Evolutionary conservation across 768 basidiomycete species (phyloP).

Genomic region (Russula dissimulans): DNA sequence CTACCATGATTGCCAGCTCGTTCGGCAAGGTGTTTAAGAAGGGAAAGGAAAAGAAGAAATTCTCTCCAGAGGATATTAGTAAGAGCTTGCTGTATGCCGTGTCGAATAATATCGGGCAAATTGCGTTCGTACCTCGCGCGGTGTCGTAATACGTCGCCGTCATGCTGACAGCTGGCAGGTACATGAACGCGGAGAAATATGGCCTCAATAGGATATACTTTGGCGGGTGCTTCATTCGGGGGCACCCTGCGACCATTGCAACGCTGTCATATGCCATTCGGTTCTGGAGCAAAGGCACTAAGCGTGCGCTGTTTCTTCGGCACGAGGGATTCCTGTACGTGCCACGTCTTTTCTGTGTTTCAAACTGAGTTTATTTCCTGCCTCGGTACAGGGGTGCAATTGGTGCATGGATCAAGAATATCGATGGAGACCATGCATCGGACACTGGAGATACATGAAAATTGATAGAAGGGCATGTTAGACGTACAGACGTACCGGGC

Average conservation of each 20-base stretch:
- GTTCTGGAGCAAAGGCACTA: slow-evolving; percentile 98
- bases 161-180: slow-evolving; percentile 41
- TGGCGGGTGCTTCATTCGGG: slow-evolving; percentile 97
- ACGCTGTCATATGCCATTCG: slow-evolving; percentile 98
- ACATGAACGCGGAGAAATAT: slow-evolving; percentile 99
- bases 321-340: slow-evolving; percentile 97
- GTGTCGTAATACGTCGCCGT: not conserved
- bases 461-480: not conserved
- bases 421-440: slow-evolving; percentile 38
- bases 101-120: slow-evolving; percentile 99
- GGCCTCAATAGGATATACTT: slow-evolving; percentile 95
- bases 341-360: slow-evolving; percentile 8
- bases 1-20: slow-evolving; percentile 94
- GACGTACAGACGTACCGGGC: not conserved
- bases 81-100: slow-evolving; percentile 91
- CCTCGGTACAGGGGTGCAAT: slow-evolving; percentile 62
- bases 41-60: slow-evolving; percentile 65
- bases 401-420: slow-evolving; percentile 97
- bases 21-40: slow-evolving; percentile 99
- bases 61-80: slow-evolving; percentile 89
- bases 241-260: slow-evolving; percentile 93
- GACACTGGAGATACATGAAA: slow-evolving; percentile 14
- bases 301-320: slow-evolving; percentile 90
- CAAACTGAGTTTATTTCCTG: slow-evolving; percentile 6
- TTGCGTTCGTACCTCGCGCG: slow-evolving; percentile 66